Conservation (phyloP, 1,284 basidiomycete genomes). For the Acaromyces ingoldii region DNA sequence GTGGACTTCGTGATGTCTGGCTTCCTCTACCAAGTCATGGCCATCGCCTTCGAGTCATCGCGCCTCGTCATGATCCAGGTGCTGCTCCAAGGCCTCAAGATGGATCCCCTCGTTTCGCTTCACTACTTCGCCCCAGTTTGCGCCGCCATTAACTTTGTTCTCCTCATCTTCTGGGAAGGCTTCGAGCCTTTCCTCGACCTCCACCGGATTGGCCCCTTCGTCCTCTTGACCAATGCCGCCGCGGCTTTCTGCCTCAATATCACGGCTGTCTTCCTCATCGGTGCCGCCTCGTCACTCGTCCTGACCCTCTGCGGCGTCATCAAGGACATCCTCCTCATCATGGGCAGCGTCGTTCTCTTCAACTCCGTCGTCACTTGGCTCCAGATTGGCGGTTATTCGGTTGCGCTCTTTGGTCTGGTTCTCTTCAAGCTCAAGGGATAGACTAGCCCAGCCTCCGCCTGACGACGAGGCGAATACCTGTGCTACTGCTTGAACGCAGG, state of each 20-base stretch:
- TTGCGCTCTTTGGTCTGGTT: slow-evolving; percentile 73
- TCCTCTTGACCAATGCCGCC: slow-evolving; percentile 76
- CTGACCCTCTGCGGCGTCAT: slow-evolving; percentile 92
- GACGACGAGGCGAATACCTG: too few species aligned
- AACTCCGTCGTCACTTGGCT: slow-evolving; percentile 71
- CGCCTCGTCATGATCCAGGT: slow-evolving; percentile 95
- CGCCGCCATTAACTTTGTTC: slow-evolving; percentile 75
- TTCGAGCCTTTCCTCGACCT: slow-evolving; percentile 77
- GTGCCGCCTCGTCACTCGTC: slow-evolving; percentile 78
- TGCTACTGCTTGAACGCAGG: too few species aligned
- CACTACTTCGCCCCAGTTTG: slow-evolving; percentile 75
- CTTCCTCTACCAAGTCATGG: slow-evolving; percentile 61
- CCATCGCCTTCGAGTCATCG: slow-evolving; percentile 70
- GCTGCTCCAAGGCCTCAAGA: slow-evolving; percentile 84
- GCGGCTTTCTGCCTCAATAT: slow-evolving; percentile 88
- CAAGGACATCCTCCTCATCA: slow-evolving; percentile 87
- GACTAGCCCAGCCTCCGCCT: too few species aligned
- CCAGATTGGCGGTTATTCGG: slow-evolving; percentile 82
- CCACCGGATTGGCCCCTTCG: slow-evolving; percentile 65
- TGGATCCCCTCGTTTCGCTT: slow-evolving; percentile 91
- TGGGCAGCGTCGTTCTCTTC: slow-evolving; percentile 79
- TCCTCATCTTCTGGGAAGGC: slow-evolving; percentile 85
- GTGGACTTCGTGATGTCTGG: slow-evolving; percentile 76
- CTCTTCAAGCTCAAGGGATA: slow-evolving; percentile 72
- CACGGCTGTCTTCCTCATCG: slow-evolving; percentile 88